Evolutionary conservation across 345 rosid species (phyloP).

Genomic region (Excoecaria cochinchinensis): DNA sequence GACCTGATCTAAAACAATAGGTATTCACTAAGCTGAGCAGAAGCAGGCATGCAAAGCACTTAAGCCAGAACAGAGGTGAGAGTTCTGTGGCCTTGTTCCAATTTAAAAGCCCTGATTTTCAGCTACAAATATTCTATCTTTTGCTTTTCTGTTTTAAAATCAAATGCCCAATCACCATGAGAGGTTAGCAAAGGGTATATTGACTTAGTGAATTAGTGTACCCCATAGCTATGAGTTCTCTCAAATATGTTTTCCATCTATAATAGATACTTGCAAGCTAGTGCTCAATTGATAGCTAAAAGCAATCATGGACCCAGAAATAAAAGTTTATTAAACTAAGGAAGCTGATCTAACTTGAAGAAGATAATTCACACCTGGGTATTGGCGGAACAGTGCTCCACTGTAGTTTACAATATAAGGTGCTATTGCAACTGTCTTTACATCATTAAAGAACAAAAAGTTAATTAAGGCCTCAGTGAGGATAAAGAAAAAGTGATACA

Average conservation of each 20-base stretch:
- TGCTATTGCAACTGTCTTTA: conserved; percentile 89
- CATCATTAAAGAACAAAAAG: conserved; percentile 36
- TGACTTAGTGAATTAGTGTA: neutral
- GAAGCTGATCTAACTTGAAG: neutral
- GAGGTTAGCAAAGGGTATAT: neutral
- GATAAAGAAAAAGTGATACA: conserved; percentile 13
- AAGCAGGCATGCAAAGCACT: no score
- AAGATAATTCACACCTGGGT: conserved; percentile 59
- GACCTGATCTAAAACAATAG: no score
- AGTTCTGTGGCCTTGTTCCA: neutral
- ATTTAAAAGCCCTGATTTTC: neutral
- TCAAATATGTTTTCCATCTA: neutral
- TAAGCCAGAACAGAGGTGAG: no score
- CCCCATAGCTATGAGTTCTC: neutral
- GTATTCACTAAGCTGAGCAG: no score
- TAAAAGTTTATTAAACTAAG: neutral
- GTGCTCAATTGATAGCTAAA: neutral
- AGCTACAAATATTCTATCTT: neutral
- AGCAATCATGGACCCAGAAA: neutral
- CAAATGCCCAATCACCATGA: neutral
- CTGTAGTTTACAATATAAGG: conserved; percentile 81
- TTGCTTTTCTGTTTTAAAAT: no score
- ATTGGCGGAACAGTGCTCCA: conserved; percentile 91
- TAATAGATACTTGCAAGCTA: neutral
- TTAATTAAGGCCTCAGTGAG: conserved; percentile 18